phyloP scores from a whole-genome alignment of 2,329 filamentous ascomycete species.

The Verticillium klebahnii region DNA sequence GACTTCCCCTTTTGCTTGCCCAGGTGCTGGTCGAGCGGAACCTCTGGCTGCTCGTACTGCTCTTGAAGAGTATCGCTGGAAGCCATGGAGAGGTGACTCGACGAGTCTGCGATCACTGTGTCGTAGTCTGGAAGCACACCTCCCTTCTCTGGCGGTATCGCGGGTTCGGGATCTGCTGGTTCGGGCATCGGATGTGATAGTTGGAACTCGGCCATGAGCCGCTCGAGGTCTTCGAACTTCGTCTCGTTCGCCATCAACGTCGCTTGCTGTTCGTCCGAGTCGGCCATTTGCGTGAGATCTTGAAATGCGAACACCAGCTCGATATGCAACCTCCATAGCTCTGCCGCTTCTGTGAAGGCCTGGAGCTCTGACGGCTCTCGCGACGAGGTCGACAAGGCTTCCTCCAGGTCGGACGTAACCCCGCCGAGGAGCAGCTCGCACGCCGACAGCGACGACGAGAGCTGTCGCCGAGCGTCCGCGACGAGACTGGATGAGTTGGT shows the following conservation, averaged over 20 bases:
- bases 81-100: not conserved
- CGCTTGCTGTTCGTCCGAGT: not conserved
- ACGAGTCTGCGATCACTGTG: not conserved
- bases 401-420: not conserved
- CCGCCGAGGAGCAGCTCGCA: not conserved
- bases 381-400: not conserved
- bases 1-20: not conserved
- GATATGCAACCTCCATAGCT: not conserved
- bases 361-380: not conserved
- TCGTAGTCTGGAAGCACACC: not conserved
- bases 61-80: not conserved
- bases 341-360: not conserved
- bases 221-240: not conserved
- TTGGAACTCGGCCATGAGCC: not conserved
- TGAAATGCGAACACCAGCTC: not conserved
- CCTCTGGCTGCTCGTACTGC: not conserved
- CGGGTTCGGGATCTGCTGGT: not conserved
- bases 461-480: not conserved
- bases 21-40: not conserved
- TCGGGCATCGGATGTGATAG: not conserved
- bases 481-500: not conserved
- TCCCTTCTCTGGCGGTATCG: not conserved
- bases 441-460: not conserved
- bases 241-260: not conserved
- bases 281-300: not conserved